phyloP scores from a whole-genome alignment of 202 grass and related monocot species.

The Setaria italica region DNA sequence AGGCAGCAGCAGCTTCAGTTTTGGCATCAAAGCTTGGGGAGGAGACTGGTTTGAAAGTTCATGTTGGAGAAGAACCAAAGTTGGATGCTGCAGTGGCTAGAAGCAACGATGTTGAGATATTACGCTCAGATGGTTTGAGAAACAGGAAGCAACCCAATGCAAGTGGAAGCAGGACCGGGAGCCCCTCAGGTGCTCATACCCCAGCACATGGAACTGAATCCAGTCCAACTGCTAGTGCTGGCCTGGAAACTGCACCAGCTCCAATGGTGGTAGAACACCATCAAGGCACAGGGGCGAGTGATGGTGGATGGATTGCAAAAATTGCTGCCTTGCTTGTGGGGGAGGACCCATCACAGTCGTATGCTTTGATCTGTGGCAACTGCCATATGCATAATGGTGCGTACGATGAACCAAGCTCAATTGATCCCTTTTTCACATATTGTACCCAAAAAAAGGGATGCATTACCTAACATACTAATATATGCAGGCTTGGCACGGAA shows the following conservation, averaged over 20 bases:
- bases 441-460: not conserved
- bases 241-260: conserved; percentile 38
- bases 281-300: conserved; percentile 64
- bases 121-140: conserved; percentile 70
- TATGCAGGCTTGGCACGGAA: conserved; percentile 83
- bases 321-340: conserved; percentile 89
- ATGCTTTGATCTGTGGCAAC: conserved; percentile 95
- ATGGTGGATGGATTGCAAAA: conserved; percentile 84
- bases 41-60: conserved; percentile 82
- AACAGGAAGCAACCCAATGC: conserved; percentile 78
- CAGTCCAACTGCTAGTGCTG: conserved; percentile 45
- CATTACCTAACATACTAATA: conserved; percentile 33
- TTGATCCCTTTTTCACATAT: conserved; percentile 17
- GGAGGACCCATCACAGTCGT: conserved; percentile 93
- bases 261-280: conserved; percentile 83
- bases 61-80: conserved; percentile 70
- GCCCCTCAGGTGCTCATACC: conserved; percentile 44
- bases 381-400: conserved; percentile 97
- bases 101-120: conserved; percentile 70
- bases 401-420: conserved; percentile 31
- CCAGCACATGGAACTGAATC: conserved; percentile 50
- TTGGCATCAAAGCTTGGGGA: conserved; percentile 94
- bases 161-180: conserved; percentile 57
- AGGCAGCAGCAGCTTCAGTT: conserved; percentile 89
- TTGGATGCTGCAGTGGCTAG: conserved; percentile 47